These are phyloP conservation scores for Suhomyces anneliseae DNA, from an alignment of 1,139 yeast genomes.

Conservation along the genomic window DNA sequence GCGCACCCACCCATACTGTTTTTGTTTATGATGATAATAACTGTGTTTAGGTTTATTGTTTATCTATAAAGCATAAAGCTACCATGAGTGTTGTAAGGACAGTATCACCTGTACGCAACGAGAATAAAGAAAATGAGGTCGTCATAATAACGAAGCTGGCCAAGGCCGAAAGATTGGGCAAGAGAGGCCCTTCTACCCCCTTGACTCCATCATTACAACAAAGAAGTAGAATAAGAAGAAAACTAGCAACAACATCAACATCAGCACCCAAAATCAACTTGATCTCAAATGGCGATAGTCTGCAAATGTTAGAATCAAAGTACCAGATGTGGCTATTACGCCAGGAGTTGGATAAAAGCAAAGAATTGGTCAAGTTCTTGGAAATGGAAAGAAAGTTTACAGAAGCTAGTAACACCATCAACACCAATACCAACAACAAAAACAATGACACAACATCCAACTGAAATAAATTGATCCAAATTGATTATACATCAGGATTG, in stretches of 20 bases:
- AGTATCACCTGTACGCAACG: constrained; percentile 1
- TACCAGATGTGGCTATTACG: constrained; percentile 22
- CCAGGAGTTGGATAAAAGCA: constrained; percentile 16
- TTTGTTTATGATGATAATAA: background rate
- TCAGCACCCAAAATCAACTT: background rate
- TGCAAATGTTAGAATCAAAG: constrained; percentile 18
- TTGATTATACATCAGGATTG: too few relatives aligned
- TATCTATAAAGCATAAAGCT: background rate
- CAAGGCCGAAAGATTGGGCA: constrained; percentile 9
- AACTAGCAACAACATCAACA: constrained; percentile 7
- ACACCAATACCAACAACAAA: background rate
- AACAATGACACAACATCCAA: background rate
- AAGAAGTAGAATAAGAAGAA: constrained; percentile 17
- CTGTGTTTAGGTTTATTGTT: background rate
- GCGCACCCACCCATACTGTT: background rate
- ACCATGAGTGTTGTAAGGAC: background rate
- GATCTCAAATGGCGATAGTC: constrained; percentile 8
- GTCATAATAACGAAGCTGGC: background rate
- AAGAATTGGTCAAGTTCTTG: constrained; percentile 19
- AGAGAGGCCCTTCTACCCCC: constrained; percentile 28
- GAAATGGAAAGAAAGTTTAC: constrained; percentile 20
- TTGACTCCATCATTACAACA: constrained; percentile 20
- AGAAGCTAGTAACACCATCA: background rate
- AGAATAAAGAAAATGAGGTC: constrained; percentile 6
- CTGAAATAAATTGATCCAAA: background rate